Evolutionary conservation across 768 basidiomycete species (phyloP).

Genomic region (Vararia minispora): DNA sequence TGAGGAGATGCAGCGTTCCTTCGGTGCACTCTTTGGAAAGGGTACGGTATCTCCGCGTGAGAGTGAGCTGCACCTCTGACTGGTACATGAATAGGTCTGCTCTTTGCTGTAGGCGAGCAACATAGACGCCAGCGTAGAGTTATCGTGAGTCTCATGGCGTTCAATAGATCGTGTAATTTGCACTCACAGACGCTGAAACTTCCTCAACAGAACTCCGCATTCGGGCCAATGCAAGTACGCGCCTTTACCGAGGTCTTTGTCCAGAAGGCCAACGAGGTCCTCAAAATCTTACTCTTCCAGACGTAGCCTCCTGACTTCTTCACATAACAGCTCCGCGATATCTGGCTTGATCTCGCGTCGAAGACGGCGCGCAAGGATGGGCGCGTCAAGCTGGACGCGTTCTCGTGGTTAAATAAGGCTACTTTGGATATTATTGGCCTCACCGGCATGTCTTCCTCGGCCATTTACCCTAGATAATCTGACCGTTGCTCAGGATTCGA

Average conservation of each 20-base stretch:
- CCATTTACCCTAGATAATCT: background rate
- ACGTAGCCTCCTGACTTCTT: background rate
- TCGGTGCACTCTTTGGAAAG: slow-evolving; percentile 9
- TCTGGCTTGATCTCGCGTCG: slow-evolving; percentile 14
- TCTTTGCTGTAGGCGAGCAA: slow-evolving; percentile 10
- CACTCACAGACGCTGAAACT: background rate
- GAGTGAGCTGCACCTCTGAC: no score
- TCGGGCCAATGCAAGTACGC: slow-evolving; percentile 16
- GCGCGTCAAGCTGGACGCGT: slow-evolving; percentile 6
- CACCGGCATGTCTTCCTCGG: slow-evolving; percentile 7
- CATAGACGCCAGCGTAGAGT: slow-evolving; percentile 1
- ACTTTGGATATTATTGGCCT: slow-evolving; percentile 19
- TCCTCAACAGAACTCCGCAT: slow-evolving; percentile 15
- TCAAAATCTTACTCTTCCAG: background rate
- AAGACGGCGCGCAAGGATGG: slow-evolving; percentile 7
- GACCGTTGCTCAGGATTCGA: slow-evolving; percentile 25
- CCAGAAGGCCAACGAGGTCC: slow-evolving; percentile 15
- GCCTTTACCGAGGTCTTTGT: slow-evolving; percentile 15
- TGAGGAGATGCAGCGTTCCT: slow-evolving; percentile 5
- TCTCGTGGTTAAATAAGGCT: slow-evolving; percentile 13
- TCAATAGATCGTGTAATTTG: background rate
- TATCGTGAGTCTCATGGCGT: slow-evolving; percentile 2
- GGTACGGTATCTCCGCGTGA: no score
- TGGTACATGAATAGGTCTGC: no score
- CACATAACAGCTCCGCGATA: slow-evolving; percentile 18